phyloP scores from a whole-genome alignment of 768 basidiomycete genomes.

The Inosperma sp. region DNA sequence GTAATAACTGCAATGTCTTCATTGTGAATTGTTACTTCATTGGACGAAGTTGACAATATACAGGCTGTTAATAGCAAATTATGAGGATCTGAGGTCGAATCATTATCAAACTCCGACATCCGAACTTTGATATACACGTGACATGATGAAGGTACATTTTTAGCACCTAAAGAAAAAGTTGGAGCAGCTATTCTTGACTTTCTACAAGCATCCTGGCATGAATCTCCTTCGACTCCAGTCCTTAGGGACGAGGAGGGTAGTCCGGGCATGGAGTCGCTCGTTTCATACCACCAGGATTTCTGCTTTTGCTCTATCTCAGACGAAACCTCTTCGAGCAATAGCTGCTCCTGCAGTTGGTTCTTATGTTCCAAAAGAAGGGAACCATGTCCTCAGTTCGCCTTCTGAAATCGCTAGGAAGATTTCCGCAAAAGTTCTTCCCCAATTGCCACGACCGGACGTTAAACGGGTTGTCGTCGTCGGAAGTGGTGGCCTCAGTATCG shows the following conservation, averaged over 20 bases:
- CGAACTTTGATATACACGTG: slow-evolving; percentile 9
- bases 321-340: slow-evolving; percentile 55
- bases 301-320: slow-evolving; percentile 40
- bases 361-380: slow-evolving; percentile 59
- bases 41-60: too few species aligned
- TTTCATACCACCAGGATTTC: slow-evolving; percentile 45
- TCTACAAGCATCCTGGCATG: slow-evolving; percentile 28
- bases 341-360: slow-evolving; percentile 74
- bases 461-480: slow-evolving; percentile 96
- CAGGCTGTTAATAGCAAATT: too few species aligned
- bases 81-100: too few species aligned
- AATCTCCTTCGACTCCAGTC: slow-evolving; percentile 41
- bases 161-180: slow-evolving; percentile 13
- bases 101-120: too few species aligned
- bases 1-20: too few species aligned
- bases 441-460: slow-evolving; percentile 85
- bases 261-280: slow-evolving; percentile 37
- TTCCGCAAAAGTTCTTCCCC: slow-evolving; percentile 91
- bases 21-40: too few species aligned
- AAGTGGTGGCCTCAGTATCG: slow-evolving; percentile 92
- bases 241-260: slow-evolving; percentile 32
- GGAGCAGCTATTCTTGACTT: slow-evolving; percentile 8
- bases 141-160: slow-evolving; percentile 10
- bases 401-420: slow-evolving; percentile 92
- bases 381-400: slow-evolving; percentile 85